Evolutionary conservation across 2,329 filamentous ascomycete genomes (phyloP).

Genomic region (Colletotrichum australisinense): DNA sequence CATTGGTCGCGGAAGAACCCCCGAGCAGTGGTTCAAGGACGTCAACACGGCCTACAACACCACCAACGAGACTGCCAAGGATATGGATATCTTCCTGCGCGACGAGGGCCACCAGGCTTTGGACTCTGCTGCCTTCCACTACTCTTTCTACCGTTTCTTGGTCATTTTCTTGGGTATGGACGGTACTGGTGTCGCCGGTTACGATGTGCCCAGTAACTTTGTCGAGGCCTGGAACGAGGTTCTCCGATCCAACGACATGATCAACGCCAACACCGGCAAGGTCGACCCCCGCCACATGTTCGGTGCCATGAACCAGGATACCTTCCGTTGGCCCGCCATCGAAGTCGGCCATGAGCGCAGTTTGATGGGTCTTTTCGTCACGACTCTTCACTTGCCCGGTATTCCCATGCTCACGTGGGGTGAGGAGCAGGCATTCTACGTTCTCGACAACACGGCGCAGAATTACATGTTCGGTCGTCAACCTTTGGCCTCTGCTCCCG

Average conservation of each 20-base stretch:
- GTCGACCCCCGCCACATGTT: constrained; percentile 75
- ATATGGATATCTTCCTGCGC: constrained; percentile 58
- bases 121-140: constrained; percentile 57
- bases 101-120: constrained; percentile 63
- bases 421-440: constrained; percentile 74
- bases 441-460: constrained; percentile 71
- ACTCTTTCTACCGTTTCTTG: constrained; percentile 44
- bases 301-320: constrained; percentile 74
- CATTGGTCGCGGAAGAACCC: constrained; percentile 68
- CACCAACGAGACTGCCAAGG: constrained; percentile 31
- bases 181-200: constrained; percentile 45
- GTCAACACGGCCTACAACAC: constrained; percentile 36
- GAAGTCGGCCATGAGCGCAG: constrained; percentile 67
- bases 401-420: constrained; percentile 72
- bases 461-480: constrained; percentile 76
- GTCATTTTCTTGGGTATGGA: constrained; percentile 47
- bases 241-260: constrained; percentile 67
- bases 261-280: constrained; percentile 69
- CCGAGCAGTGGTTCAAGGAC: constrained; percentile 38
- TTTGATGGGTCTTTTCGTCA: constrained; percentile 68
- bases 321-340: constrained; percentile 72
- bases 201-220: constrained; percentile 47
- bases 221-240: constrained; percentile 67
- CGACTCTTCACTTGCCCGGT: constrained; percentile 70
- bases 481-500: constrained; percentile 69